Conservation (phyloP, 257 asterid species). For the Lithospermum erythrorhizon region DNA sequence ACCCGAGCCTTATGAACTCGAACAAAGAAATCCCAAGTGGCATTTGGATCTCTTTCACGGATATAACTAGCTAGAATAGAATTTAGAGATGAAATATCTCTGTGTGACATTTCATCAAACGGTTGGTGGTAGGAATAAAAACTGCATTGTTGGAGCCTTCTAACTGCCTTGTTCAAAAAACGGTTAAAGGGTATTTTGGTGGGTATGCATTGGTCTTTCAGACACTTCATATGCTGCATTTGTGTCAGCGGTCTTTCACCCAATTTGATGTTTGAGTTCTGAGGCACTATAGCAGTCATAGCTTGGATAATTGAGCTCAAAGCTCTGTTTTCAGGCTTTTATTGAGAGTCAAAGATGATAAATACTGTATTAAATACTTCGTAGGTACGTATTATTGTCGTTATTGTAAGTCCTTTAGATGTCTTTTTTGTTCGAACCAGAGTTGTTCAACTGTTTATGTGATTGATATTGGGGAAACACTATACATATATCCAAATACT, state of each 20-base stretch:
- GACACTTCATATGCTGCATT: neutral
- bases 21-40: constrained; percentile 14
- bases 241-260: neutral
- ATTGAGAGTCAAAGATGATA: too few species aligned
- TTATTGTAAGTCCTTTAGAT: too few species aligned
- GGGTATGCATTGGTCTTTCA: neutral
- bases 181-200: neutral
- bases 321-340: too few species aligned
- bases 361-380: too few species aligned
- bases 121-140: constrained; percentile 1
- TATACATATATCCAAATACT: too few species aligned
- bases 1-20: constrained; percentile 5
- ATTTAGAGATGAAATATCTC: constrained; percentile 12
- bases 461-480: too few species aligned
- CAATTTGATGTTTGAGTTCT: too few species aligned
- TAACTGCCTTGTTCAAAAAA: neutral
- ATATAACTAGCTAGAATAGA: constrained; percentile 5
- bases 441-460: too few species aligned
- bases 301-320: too few species aligned
- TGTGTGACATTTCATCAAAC: constrained; percentile 12
- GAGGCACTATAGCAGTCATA: too few species aligned
- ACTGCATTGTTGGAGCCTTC: neutral
- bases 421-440: too few species aligned
- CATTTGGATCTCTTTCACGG: constrained; percentile 8
- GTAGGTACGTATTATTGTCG: too few species aligned